Percentiles rank a stretch among this genome's conserved stretches.
Conservation (phyloP, 169 alveolate species). For the Plasmodium fragile region DNA sequence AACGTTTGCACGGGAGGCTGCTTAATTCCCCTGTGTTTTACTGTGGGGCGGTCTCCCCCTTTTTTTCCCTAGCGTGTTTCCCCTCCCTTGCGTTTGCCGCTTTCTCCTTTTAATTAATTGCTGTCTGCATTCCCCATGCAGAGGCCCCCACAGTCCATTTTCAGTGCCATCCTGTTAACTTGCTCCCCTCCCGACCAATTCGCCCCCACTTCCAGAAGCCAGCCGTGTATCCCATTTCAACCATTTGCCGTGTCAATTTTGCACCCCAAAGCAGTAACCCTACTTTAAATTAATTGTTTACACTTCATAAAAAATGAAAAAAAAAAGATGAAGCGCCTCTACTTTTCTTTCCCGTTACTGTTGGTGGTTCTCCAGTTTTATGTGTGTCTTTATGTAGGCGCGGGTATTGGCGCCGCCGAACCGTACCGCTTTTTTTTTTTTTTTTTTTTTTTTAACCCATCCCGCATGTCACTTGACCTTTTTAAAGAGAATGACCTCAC, state of each 20-base stretch:
- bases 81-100: neutral
- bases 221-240: neutral
- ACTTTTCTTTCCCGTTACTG: neutral
- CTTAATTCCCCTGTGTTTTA: neutral
- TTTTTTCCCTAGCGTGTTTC: neutral
- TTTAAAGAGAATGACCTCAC: neutral
- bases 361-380: neutral
- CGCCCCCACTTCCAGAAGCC: neutral
- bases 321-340: neutral
- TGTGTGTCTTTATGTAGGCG: neutral
- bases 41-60: neutral
- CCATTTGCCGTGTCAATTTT: neutral
- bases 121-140: neutral
- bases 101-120: neutral
- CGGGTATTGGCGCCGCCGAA: neutral
- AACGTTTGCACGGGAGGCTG: neutral
- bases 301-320: neutral
- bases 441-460: neutral
- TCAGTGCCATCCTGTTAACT: neutral
- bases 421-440: neutral
- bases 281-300: neutral
- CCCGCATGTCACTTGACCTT: neutral
- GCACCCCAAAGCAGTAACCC: neutral
- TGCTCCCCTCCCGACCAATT: neutral
- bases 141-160: neutral